Conservation (phyloP, 805 yeast genomes). For the Saccharomycopsis sp. region DNA sequence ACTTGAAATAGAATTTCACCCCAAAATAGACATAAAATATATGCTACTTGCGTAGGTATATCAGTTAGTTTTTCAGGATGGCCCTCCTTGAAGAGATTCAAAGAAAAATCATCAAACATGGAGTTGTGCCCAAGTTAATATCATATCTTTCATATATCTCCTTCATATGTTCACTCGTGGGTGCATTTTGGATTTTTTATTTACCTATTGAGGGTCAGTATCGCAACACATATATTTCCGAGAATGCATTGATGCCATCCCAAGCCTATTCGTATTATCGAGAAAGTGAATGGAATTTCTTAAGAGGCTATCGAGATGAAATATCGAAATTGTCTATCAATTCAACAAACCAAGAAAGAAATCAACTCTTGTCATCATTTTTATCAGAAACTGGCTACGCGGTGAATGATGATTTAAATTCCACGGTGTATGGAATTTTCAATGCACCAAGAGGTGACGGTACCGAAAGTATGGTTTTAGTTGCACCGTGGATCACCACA, state of each 20-base stretch:
- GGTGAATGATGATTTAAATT: constrained; percentile 41
- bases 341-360: constrained; percentile 31
- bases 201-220: constrained; percentile 79
- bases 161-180: constrained; percentile 35
- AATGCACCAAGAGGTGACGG: constrained; percentile 96
- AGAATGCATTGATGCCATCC: constrained; percentile 95
- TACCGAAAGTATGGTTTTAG: constrained; percentile 88
- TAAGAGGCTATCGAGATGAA: constrained; percentile 76
- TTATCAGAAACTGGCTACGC: constrained; percentile 66
- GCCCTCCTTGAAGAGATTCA: constrained; percentile 41
- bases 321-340: constrained; percentile 33
- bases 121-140: constrained; percentile 40
- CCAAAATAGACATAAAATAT: too few species aligned
- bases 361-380: constrained; percentile 48
- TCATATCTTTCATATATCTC: constrained; percentile 39
- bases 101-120: constrained; percentile 36
- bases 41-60: too few species aligned
- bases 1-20: not conserved
- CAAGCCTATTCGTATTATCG: constrained; percentile 89
- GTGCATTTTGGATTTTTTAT: constrained; percentile 49
- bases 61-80: constrained; percentile 34
- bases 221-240: constrained; percentile 81
- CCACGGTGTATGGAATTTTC: constrained; percentile 65
- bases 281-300: constrained; percentile 89
- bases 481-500: constrained; percentile 78